Percentiles rank a stretch among this genome's conserved stretches.
Conservation (phyloP, 164 flowering plant species). For the Litsea cubeba region DNA sequence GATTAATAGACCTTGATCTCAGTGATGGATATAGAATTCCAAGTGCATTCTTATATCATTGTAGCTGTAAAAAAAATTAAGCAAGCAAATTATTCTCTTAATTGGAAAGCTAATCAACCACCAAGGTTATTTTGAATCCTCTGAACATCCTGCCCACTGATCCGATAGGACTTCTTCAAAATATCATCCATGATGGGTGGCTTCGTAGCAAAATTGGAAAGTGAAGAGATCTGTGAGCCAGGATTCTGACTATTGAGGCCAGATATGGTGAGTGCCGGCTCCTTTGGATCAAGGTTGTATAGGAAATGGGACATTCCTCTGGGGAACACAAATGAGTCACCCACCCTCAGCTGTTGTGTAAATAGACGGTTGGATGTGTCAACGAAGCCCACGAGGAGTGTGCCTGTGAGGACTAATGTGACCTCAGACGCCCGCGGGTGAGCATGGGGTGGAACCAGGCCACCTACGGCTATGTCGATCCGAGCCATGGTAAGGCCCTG, state of each 20-base stretch:
- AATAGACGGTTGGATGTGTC: conserved; percentile 40
- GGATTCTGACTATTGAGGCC: conserved; percentile 68
- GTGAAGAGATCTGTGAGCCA: conserved; percentile 39
- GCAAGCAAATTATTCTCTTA: too few relatives aligned
- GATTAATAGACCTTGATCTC: too few relatives aligned
- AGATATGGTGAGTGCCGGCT: conserved; percentile 41
- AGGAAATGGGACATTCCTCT: conserved; percentile 54
- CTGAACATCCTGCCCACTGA: conserved; percentile 35
- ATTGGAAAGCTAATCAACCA: conserved; percentile 23
- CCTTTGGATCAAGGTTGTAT: conserved; percentile 26
- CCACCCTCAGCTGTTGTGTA: conserved; percentile 33
- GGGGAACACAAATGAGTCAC: conserved; percentile 69
- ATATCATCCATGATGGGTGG: conserved; percentile 42
- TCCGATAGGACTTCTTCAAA: conserved; percentile 35
- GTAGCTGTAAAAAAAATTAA: too few relatives aligned
- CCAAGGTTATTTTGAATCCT: conserved; percentile 46
- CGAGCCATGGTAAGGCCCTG: conserved; percentile 64
- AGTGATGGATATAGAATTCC: too few relatives aligned
- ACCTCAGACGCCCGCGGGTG: conserved; percentile 84
- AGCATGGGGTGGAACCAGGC: conserved; percentile 54
- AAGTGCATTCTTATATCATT: too few relatives aligned
- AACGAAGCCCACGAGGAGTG: conserved; percentile 51
- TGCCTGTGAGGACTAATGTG: conserved; percentile 30
- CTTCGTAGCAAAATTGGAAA: conserved; percentile 34
- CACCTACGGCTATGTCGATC: conserved; percentile 35